These are phyloP conservation scores for Diutina catenulata DNA, from an alignment of 1,139 yeast genomes.

Conservation along the genomic window DNA sequence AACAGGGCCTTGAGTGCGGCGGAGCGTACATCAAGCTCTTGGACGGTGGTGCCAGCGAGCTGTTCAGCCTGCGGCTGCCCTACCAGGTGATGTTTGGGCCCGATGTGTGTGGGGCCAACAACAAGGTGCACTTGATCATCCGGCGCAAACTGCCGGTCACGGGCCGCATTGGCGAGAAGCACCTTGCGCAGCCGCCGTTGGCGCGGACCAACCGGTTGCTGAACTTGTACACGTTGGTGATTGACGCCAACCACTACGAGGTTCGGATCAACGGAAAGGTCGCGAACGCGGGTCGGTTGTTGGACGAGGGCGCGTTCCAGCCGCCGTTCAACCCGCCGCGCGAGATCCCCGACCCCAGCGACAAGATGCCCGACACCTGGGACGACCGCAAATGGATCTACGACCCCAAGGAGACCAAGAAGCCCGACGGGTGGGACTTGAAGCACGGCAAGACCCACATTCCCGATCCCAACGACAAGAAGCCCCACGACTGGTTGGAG, in stretches of 20 bases:
- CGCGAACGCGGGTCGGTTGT: slow-evolving; percentile 55
- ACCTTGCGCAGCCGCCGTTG: slow-evolving; percentile 54
- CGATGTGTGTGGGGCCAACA: slow-evolving; percentile 73
- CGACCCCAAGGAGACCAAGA: slow-evolving; percentile 49
- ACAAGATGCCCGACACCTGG: slow-evolving; percentile 69
- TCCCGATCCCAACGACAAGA: slow-evolving; percentile 50
- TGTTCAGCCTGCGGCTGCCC: slow-evolving; percentile 34
- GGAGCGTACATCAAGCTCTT: slow-evolving; percentile 80
- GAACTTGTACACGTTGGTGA: slow-evolving; percentile 62
- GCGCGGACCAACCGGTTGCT: slow-evolving; percentile 48
- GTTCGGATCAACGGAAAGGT: slow-evolving; percentile 73
- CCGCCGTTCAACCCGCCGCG: slow-evolving; percentile 59
- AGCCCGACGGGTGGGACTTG: slow-evolving; percentile 81
- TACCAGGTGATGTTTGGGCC: slow-evolving; percentile 93
- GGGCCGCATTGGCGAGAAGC: slow-evolving; percentile 58
- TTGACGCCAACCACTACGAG: slow-evolving; percentile 60
- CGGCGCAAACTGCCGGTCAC: slow-evolving; percentile 37
- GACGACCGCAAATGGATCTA: slow-evolving; percentile 51
- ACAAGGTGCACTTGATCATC: slow-evolving; percentile 69
- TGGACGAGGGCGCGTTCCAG: slow-evolving; percentile 32
- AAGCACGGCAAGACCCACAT: slow-evolving; percentile 42
- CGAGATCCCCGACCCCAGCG: slow-evolving; percentile 50
- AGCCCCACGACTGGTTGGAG: slow-evolving; percentile 61
- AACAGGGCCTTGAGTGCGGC: slow-evolving; percentile 68
- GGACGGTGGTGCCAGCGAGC: slow-evolving; percentile 25